Base-by-base conservation (phyloP, 2,329 filamentous ascomycete genomes). In the Fonsecaea nubica region DNA sequence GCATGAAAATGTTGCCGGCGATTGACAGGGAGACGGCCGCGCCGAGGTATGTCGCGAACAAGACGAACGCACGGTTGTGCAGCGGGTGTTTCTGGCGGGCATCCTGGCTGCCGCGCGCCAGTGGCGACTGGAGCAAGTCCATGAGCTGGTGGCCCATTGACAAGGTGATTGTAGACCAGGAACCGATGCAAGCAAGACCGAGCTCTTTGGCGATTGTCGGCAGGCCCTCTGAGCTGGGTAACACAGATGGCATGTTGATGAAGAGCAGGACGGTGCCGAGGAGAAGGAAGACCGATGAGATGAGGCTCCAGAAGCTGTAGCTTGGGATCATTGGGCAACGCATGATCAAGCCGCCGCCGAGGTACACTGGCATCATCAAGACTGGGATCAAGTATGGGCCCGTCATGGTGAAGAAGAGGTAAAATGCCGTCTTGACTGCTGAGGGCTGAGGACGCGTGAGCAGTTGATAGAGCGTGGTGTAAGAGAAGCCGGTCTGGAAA, bases 1-100 rank as follows among this genome's bases (percentile, higher is more conserved):
- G 62, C 65, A 70, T 70, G 63, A 70, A 70, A 35, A 70, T 62
- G 12, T 42, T 63, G 18, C 67, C 67, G 6, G 62, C 35, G 42
- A 21, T 40, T 18, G 67, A 65, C 64, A 67, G 40, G 2, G 62
- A 56, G 15, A 67, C 52, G 15, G 67, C 67, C 18, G 62, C 55
- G 40, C 67, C 67, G 13, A 69, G 56, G 48, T 64, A 67, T 42
- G 40, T 42, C 8, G 62, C 67, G 50, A 69, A 65, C 30, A 67
- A 58, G 54, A 69, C 59, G 40, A 67, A 65, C 15, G 58, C 30
- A 30, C 67, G 64, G 53, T 69, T 69, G 52, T 69, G 67, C 35
- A 60, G 40, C 15, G 67, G 67, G 33, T 69, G 67, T 12, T 55
- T 52, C 55, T 63, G 62, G 53, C 48, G 15, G 5, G 35, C 57